Evolutionary conservation across 1,284 basidiomycete species (phyloP), one percentile per base, ranked within the genome.

Genomic region (Jaminaea rosea): DNA sequence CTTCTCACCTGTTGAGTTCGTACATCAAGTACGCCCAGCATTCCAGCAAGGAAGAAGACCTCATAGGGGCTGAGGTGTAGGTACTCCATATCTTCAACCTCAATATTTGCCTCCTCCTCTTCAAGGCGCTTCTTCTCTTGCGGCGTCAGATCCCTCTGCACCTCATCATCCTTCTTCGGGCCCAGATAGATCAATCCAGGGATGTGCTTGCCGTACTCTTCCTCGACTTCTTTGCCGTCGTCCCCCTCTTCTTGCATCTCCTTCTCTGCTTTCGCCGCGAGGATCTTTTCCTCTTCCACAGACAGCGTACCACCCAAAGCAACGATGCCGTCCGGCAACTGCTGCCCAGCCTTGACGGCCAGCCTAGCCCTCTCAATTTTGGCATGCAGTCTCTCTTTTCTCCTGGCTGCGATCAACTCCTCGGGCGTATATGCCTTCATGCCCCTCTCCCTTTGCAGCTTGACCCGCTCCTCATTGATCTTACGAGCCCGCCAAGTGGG

Each of bases 1-100:
- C n/a, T 11, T 32, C 50, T 24, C 37, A 51, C 41, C n/a, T 34
- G 11, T 15, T 41, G 49, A 23, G 59, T 56, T 34, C 48, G 41
- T 11, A 96, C 77, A n/a, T 82, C 83, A 34, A 96, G 78, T 62
- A 89, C 92, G 55, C 88, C 87, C 2, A 96, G 74, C 61, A 81
- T 85, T 80, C 88, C 87, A 0, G 83, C 72, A 37, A 98, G 79
- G 76, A 97, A 98, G 74, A 93, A 93, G 0, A 92, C 87, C 74
- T 98, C 94, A 68, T 84, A 84, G 1, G 90, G 79, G 1, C 88
- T 88, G 10, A 98, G 81, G 69, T 97, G 93, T 34, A 97, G 81
- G 75, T 94, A 87, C 75, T 98, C 93, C 41, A 90, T 76, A 60
- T 92, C 83, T 51, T 83, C 80, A 3, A 78, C 73, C 26, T 83